Evolutionary conservation across 208 protist species (phyloP), one percentile per base, ranked within the genome.

Genomic region (Phytomonas sp.): DNA sequence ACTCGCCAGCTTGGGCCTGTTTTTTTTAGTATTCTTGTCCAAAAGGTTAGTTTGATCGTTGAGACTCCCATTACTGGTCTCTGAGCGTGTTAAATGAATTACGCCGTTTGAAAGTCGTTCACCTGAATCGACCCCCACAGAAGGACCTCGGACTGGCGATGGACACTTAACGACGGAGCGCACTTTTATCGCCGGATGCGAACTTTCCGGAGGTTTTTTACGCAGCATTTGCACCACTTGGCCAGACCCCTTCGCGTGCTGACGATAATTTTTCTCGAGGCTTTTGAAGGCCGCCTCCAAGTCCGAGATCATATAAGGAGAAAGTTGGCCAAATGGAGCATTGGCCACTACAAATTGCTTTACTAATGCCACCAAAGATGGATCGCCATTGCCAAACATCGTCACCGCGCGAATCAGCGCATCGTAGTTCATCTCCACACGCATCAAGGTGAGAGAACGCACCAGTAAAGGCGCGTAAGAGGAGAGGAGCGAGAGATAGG

Each of bases 401-500:
- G 67, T 69, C 8, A 83, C 75, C 4, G 78, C 73, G 34, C 80
- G 79, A 12, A 86, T 66, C 29, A 93, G 30, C 2, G 76, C 85
- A 29, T 77, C 74, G 29, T 72, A 83, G 70, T 91, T 83, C 10
- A 91, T 67, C 3, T 61, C 33, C 12, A 92, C 63, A 37, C 72
- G 71, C 71, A 73, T 72, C 29, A 77, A 70, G 0, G 76, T 79
- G 56, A 70, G 66, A 29, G 80, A 87, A 37, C 84, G 81, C 23
- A 78, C 61, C 12, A 79, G 79, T 29, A 88, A 77, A 6, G 87
- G 86, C 7, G 85, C 42, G 67, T 84, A 92, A 12, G 84, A 87
- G 67, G 79, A 68, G 29, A 95, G 62, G 16, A 77, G 65, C 4
- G 76, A 83, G 19, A 93, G 67, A 70, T 95, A 95, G 4, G 60